phyloP scores from a whole-genome alignment of 148 eudicot genomes.

The Camellia japonica region DNA sequence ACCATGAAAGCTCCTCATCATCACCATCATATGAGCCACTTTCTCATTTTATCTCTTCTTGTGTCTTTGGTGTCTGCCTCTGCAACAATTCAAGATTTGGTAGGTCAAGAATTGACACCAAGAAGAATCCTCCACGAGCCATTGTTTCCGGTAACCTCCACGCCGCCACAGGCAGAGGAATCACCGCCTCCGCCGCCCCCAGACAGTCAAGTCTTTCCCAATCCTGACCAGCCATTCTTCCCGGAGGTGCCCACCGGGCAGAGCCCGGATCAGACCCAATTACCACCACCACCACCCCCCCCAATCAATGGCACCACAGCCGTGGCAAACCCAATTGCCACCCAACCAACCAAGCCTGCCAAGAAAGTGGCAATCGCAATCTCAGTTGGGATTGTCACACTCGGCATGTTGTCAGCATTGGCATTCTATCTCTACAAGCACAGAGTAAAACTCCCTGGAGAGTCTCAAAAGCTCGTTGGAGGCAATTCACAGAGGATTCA shows the following conservation, averaged over 20 bases:
- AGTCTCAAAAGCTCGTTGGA: conserved; percentile 63
- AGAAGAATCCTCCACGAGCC: conserved; percentile 88
- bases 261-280: conserved; percentile 31
- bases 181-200: conserved; percentile 44
- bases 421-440: conserved; percentile 74
- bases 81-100: conserved; percentile 15
- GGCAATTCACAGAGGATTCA: conserved; percentile 33
- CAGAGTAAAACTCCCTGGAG: conserved; percentile 38
- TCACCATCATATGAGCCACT: conserved; percentile 12
- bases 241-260: conserved; percentile 66
- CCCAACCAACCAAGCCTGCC: conserved; percentile 52
- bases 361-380: conserved; percentile 77
- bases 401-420: conserved; percentile 80
- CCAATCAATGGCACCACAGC: conserved; percentile 28
- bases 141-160: conserved; percentile 54
- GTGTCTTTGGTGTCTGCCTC: neutral
- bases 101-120: neutral
- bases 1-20: conserved; percentile 21
- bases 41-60: conserved; percentile 24
- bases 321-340: conserved; percentile 45
- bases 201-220: conserved; percentile 23
- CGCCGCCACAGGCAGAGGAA: conserved; percentile 31
- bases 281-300: conserved; percentile 22
- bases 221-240: conserved; percentile 79
- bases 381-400: conserved; percentile 66